Base-by-base conservation (phyloP, 768 basidiomycete genomes). In the Sporobolomyces roseus region DNA sequence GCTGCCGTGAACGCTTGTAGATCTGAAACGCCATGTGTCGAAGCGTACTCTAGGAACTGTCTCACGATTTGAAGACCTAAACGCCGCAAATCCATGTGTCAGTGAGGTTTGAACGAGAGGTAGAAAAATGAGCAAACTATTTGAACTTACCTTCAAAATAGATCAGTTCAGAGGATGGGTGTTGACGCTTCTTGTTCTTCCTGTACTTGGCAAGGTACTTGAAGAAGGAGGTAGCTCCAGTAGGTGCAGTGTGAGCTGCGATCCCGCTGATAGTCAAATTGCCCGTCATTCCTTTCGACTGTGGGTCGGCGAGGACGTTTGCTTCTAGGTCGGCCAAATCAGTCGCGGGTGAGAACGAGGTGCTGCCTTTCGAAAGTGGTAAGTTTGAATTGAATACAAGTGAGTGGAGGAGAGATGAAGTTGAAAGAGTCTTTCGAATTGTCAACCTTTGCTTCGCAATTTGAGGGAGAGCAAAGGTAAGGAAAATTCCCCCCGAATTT, bases 1-100 rank as follows among this genome's bases (percentile, higher is more conserved):
- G 53, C 52, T 1, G 77, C 78, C 16, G 78, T 79, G 61, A 79
- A 79, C 12, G 72, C 70, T 66, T 80, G 79, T 14, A 79, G 73
- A 45, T 80, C 79, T 62, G 77, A 77, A 4, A 80, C 75, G 7
- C 78, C 76, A 65, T 78, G 78, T 53, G 72, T 75, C 52, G 77
- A 75, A 2, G 78, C 76, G 59, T 76, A 78, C 8, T 76, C 76
- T 19, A 80, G 66, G 60, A 80, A 80, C 30, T 75, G 59, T 36
- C 76, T 65, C 27, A 79, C 75, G 43, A 80, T 77, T 60, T 77
- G 75, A 46, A 79, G 55, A 6, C 74, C 71, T 69, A n/a, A n/a
- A n/a, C n/a, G n/a, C n/a, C n/a, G n/a, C n/a, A n/a, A n/a, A n/a
- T n/a, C n/a, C n/a, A 17, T 41, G 38, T 9, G 38, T 9, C 9